These are phyloP conservation scores for Termitomyces sp. DNA, from an alignment of 768 basidiomycete species.

Conservation along the genomic window DNA sequence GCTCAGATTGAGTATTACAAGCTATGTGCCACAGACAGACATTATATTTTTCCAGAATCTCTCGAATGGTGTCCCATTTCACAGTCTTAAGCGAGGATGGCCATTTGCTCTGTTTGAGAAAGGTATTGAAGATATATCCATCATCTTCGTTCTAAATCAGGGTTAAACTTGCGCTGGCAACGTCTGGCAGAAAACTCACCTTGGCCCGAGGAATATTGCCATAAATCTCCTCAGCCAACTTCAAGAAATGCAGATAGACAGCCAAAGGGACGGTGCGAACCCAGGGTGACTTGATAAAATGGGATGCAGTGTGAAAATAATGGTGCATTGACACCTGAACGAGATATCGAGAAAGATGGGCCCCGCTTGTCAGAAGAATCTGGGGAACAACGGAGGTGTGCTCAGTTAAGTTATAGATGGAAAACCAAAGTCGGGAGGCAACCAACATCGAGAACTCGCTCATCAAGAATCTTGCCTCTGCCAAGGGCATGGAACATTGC, in stretches of 20 bases:
- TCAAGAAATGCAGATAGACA: conserved; percentile 61
- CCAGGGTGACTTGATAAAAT: conserved; percentile 75
- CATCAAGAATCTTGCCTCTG: conserved; percentile 58
- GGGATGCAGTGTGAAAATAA: conserved; percentile 65
- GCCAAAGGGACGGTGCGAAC: conserved; percentile 57
- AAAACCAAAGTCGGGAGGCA: conserved; percentile 16
- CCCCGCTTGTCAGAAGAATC: conserved; percentile 72
- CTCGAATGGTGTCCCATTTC: conserved; percentile 59
- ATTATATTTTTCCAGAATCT: conserved; percentile 65
- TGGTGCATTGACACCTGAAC: conserved; percentile 76
- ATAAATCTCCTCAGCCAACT: conserved; percentile 49
- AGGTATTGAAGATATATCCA: conserved; percentile 55
- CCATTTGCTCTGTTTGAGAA: conserved; percentile 65
- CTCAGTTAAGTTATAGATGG: conserved; percentile 7
- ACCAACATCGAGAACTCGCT: conserved; percentile 66
- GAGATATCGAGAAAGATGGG: conserved; percentile 74
- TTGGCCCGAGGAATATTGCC: conserved; percentile 64
- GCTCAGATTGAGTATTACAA: conserved; percentile 11
- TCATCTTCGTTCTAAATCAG: conserved; percentile 61
- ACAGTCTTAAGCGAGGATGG: conserved; percentile 54
- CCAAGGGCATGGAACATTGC: conserved; percentile 75
- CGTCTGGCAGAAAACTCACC: conserved; percentile 21
- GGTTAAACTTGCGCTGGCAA: conserved; percentile 4
- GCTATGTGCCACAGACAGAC: conserved; percentile 29
- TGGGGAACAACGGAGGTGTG: conserved; percentile 21